Conservation (phyloP, 148 eudicot genomes). For the Oxyria digyna region DNA sequence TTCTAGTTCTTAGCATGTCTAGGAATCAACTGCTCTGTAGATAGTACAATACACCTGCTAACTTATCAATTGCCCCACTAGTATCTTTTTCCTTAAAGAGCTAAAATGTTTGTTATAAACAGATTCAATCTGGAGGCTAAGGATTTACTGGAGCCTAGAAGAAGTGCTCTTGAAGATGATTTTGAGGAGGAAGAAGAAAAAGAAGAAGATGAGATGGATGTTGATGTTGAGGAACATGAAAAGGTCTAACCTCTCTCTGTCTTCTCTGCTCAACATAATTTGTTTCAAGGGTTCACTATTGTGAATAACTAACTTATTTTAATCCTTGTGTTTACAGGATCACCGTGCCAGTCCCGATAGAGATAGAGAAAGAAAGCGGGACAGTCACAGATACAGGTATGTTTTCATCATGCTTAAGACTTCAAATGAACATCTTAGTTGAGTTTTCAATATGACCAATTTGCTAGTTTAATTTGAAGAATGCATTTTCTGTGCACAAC, state of each 20-base stretch:
- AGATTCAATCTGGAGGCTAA: constrained; percentile 78
- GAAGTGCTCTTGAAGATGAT: constrained; percentile 94
- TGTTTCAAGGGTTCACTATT: too few species aligned
- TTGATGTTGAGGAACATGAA: constrained; percentile 59
- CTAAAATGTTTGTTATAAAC: neutral
- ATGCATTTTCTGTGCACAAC: neutral
- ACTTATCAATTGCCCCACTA: neutral
- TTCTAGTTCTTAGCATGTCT: neutral
- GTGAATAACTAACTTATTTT: neutral
- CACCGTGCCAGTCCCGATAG: constrained; percentile 76
- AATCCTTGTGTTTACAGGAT: constrained; percentile 35
- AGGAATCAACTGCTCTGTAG: neutral
- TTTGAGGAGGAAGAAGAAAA: constrained; percentile 95
- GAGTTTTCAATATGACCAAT: neutral
- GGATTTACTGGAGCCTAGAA: constrained; percentile 66
- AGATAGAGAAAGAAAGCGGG: constrained; percentile 81
- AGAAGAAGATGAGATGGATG: constrained; percentile 76
- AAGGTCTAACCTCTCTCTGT: constrained; percentile 34
- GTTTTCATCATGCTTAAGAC: neutral
- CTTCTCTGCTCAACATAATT: neutral
- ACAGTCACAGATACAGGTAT: constrained; percentile 89
- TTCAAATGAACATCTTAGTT: neutral
- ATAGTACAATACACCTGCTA: neutral
- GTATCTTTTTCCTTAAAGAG: neutral
- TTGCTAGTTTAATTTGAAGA: neutral